These are phyloP conservation scores for Oryza rufipogon DNA, from an alignment of 176 grass and related monocot species.

Conservation along the genomic window DNA sequence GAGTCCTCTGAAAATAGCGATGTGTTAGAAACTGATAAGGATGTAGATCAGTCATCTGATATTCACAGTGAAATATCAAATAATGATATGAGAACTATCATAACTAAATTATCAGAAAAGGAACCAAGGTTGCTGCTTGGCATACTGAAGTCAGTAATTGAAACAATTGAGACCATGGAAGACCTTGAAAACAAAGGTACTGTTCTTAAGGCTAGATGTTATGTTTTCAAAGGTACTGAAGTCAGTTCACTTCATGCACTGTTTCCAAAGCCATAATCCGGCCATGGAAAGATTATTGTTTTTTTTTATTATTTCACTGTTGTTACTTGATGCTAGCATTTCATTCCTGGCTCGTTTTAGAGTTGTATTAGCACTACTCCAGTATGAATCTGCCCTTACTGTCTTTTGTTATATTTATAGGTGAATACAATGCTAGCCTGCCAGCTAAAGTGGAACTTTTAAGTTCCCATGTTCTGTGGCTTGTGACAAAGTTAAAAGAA, in stretches of 20 bases:
- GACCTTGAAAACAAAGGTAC: slow-evolving; percentile 46
- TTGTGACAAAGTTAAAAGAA: slow-evolving; percentile 66
- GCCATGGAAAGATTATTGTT: background rate
- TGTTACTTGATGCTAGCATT: slow-evolving; percentile 21
- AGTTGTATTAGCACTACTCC: slow-evolving; percentile 21
- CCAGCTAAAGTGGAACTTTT: slow-evolving; percentile 46
- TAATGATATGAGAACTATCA: slow-evolving; percentile 60
- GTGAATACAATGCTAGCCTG: slow-evolving; percentile 45
- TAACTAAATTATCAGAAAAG: slow-evolving; percentile 66
- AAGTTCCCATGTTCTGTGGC: slow-evolving; percentile 63
- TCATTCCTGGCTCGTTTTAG: slow-evolving; percentile 14
- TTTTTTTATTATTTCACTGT: background rate
- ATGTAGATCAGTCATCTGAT: slow-evolving; percentile 38
- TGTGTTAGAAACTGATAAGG: slow-evolving; percentile 43
- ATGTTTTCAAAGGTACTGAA: background rate
- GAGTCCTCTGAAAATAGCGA: slow-evolving; percentile 46
- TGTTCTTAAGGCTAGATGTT: slow-evolving; percentile 14
- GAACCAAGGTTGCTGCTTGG: slow-evolving; percentile 76
- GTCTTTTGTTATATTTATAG: slow-evolving; percentile 47
- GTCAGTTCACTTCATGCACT: slow-evolving; percentile 16
- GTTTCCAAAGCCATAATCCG: background rate
- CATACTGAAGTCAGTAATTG: slow-evolving; percentile 71
- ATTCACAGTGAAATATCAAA: slow-evolving; percentile 41
- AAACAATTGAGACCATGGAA: slow-evolving; percentile 65
- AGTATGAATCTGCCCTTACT: slow-evolving; percentile 18